Percentiles rank a stretch among this genome's conserved stretches.
phyloP scores from a whole-genome alignment of 2,329 filamentous ascomycete genomes.

The Penicillium sp. region DNA sequence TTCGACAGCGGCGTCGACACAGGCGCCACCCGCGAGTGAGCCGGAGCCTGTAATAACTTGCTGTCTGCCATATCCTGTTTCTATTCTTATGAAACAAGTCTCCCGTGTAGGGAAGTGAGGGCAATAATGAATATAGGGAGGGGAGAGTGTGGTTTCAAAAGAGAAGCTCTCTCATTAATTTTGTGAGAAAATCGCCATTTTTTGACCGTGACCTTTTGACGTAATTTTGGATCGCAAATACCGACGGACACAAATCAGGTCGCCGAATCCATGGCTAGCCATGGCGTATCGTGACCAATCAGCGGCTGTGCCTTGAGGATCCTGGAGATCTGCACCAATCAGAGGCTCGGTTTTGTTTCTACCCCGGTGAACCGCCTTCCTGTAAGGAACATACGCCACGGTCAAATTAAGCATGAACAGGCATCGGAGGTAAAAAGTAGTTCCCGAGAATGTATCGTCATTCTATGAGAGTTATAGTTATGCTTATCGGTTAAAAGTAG shows the following conservation, averaged over 20 bases:
- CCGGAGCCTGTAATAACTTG: constrained; percentile 32
- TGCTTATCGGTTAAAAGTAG: neutral
- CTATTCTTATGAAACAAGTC: constrained; percentile 14
- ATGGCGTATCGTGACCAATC: constrained; percentile 8
- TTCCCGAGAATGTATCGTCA: constrained; percentile 3
- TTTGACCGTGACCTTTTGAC: constrained; percentile 14
- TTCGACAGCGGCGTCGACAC: constrained; percentile 20
- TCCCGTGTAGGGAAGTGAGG: constrained; percentile 1
- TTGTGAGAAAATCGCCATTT: constrained; percentile 3
- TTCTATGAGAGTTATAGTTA: neutral
- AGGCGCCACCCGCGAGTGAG: constrained; percentile 18
- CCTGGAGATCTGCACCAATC: constrained; percentile 24
- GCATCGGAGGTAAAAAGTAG: constrained; percentile 3
- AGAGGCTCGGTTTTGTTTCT: constrained; percentile 28
- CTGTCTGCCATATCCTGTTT: constrained; percentile 35
- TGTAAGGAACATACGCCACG: constrained; percentile 18
- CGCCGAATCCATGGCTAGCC: constrained; percentile 29
- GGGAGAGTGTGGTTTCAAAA: constrained; percentile 7
- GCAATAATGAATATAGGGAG: neutral
- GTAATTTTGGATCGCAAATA: constrained; percentile 25
- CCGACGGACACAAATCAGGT: constrained; percentile 36
- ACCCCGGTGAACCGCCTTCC: constrained; percentile 4
- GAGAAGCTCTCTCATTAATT: neutral
- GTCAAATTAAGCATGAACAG: neutral
- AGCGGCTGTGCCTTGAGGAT: neutral